Conservation (phyloP, 1,139 yeast species). For the Debaryomyces fabryi region DNA sequence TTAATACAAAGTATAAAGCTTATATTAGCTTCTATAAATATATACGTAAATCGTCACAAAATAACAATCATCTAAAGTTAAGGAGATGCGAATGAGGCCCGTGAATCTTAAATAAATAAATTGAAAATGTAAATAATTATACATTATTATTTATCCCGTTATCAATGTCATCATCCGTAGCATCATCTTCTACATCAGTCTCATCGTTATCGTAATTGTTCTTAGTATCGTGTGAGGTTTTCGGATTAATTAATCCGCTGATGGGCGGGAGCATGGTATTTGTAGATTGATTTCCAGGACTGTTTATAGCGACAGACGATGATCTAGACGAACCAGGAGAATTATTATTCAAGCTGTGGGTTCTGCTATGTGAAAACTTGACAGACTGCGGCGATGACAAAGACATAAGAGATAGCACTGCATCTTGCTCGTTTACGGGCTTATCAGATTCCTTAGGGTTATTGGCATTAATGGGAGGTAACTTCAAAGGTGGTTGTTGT, state of each 20-base stretch:
- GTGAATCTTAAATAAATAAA: constrained; percentile 4
- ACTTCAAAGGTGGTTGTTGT: constrained; percentile 16
- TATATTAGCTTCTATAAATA: neutral
- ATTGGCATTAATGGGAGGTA: constrained; percentile 41
- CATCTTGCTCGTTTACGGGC: constrained; percentile 41
- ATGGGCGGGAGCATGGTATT: constrained; percentile 35
- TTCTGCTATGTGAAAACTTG: constrained; percentile 36
- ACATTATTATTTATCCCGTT: constrained; percentile 4
- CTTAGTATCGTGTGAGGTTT: constrained; percentile 8
- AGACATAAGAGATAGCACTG: constrained; percentile 49
- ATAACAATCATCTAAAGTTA: neutral
- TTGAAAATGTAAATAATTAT: neutral
- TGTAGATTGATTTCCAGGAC: constrained; percentile 20
- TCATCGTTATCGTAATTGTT: constrained; percentile 30
- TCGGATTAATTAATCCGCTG: constrained; percentile 28
- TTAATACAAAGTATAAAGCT: neutral
- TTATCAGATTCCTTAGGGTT: constrained; percentile 11
- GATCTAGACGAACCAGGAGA: constrained; percentile 27
- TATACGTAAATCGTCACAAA: neutral
- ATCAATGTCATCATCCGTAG: constrained; percentile 18
- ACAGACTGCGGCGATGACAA: constrained; percentile 45
- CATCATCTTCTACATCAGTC: constrained; percentile 37
- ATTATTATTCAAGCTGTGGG: constrained; percentile 31
- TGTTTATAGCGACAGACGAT: constrained; percentile 24
- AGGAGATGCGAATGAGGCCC: neutral